Evolutionary conservation across 2,329 filamentous ascomycete species (phyloP), one percentile per base, ranked within the genome.

Genomic region (Cladophialophora bantiana): DNA sequence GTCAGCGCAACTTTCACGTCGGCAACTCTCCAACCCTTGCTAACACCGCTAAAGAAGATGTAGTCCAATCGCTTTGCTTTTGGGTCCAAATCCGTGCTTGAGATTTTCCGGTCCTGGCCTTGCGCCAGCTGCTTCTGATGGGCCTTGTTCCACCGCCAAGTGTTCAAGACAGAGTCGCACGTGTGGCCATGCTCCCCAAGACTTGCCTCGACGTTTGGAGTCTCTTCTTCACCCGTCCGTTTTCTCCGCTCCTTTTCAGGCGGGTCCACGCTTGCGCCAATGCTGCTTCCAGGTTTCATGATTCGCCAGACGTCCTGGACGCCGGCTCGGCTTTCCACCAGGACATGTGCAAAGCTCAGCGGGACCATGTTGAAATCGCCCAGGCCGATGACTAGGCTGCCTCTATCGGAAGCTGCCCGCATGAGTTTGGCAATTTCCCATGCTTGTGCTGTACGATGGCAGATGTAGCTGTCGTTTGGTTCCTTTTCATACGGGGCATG

Each of bases 281-380:
- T 78, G 1, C 93, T 93, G 56, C 91, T 94, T 67, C 94, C 86
- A 0, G 95, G 94, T 77, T 96, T 90, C 20, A 96, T 78, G 35
- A 91, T 85, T 62, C 91, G 87, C 95, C 95, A 99, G 26, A 89
- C 88, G 76, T 99, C 95, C 53, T 85, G 86, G 34, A 96, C 89
- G 13, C 90, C 89, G 9, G 90, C 88, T 75, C 93, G 89, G 3
- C 89, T 87, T 65, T 90, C 91, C 72, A 99, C 89, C 70, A 98
- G 84, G 62, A 89, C 87, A 80, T 98, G 92, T 36, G 91, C 90
- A 68, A 97, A 87, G 32, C 92, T 96, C 48, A 90, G 80, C 0
- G 95, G 95, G n/a, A 93, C 83, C 90, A 97, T 96, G 80, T 98
- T 98, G 82, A 98, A 97, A 81, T 98, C 95, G 32, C 95, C 95